A percentile compares a stretch with the other conserved stretches of the same genome.
Conservation (phyloP, 495 filamentous ascomycete genomes). For the Talaromyces adpressus region DNA sequence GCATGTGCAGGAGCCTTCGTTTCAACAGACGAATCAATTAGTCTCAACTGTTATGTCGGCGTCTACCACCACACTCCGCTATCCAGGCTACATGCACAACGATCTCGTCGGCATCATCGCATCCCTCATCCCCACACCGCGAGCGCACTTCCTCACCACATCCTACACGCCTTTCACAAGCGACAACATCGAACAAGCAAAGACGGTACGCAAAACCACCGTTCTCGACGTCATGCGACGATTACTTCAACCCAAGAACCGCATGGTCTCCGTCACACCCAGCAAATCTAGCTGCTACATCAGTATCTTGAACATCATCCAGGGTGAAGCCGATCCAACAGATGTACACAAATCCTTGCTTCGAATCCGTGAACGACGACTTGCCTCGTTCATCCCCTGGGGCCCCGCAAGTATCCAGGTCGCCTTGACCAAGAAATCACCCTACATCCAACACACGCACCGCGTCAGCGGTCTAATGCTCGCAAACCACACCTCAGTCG, state of each 20-base stretch:
- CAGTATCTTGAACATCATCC: slow-evolving; percentile 96
- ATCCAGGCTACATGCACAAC: slow-evolving; percentile 99
- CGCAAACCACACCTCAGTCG: slow-evolving; percentile 96
- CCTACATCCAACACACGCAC: slow-evolving; percentile 79
- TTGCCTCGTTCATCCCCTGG: slow-evolving; percentile 98
- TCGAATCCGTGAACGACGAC: slow-evolving; percentile 85
- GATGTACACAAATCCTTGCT: slow-evolving; percentile 97
- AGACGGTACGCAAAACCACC: slow-evolving; percentile 95
- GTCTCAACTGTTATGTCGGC: slow-evolving; percentile 99
- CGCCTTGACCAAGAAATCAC: slow-evolving; percentile 90
- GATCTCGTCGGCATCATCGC: slow-evolving; percentile 95
- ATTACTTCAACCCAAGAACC: slow-evolving; percentile 93
- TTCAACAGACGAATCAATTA: slow-evolving; percentile 94
- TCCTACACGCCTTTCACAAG: slow-evolving; percentile 96
- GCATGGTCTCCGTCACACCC: slow-evolving; percentile 95
- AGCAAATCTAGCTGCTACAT: slow-evolving; percentile 98
- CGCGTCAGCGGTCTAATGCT: slow-evolving; percentile 96
- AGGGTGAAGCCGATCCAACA: slow-evolving; percentile 94
- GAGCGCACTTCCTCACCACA: slow-evolving; percentile 96
- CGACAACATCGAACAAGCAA: slow-evolving; percentile 90
- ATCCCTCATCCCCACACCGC: slow-evolving; percentile 89
- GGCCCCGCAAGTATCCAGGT: slow-evolving; percentile 98
- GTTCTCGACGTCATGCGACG: slow-evolving; percentile 96
- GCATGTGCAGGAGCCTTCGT: slow-evolving; percentile 89
- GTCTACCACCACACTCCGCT: slow-evolving; percentile 89